phyloP scores from a whole-genome alignment of 2,329 filamentous ascomycete species.

The Paracoccidioides brasiliensis region DNA sequence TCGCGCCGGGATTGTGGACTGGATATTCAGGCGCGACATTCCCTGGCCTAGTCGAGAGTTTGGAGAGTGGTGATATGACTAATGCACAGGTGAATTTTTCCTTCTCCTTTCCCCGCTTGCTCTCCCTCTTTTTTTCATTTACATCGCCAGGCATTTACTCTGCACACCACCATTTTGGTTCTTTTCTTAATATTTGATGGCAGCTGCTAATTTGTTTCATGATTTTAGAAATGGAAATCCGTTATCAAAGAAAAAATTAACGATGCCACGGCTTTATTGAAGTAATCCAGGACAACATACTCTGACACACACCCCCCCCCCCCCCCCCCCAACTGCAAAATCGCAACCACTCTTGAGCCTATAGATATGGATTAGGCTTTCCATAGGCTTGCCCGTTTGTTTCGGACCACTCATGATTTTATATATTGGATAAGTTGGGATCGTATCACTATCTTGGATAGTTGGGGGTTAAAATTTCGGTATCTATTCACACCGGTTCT shows the following conservation, averaged over 20 bases:
- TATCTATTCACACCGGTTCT: neutral
- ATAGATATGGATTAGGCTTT: neutral
- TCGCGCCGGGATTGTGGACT: slow-evolving; percentile 82
- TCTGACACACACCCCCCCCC: no score
- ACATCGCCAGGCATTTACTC: neutral
- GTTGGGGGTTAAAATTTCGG: neutral
- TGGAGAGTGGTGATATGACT: slow-evolving; percentile 38
- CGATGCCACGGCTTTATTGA: slow-evolving; percentile 14
- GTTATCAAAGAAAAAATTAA: slow-evolving; percentile 27
- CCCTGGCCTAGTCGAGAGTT: slow-evolving; percentile 50
- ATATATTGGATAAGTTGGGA: neutral
- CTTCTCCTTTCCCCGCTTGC: slow-evolving; percentile 2
- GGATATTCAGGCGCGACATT: slow-evolving; percentile 68
- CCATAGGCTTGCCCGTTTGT: neutral
- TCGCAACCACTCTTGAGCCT: neutral
- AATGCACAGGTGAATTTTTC: slow-evolving; percentile 39
- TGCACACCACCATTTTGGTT: neutral
- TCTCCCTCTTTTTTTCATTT: neutral
- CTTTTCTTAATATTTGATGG: slow-evolving; percentile 3
- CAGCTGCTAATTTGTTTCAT: neutral
- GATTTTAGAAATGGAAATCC: slow-evolving; percentile 27
- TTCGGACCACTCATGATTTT: neutral
- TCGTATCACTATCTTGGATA: neutral
- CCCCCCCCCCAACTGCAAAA: neutral
- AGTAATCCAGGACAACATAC: neutral